phyloP scores from a whole-genome alignment of 371 early-diverging fungal species.

The Mucor saturninus region DNA sequence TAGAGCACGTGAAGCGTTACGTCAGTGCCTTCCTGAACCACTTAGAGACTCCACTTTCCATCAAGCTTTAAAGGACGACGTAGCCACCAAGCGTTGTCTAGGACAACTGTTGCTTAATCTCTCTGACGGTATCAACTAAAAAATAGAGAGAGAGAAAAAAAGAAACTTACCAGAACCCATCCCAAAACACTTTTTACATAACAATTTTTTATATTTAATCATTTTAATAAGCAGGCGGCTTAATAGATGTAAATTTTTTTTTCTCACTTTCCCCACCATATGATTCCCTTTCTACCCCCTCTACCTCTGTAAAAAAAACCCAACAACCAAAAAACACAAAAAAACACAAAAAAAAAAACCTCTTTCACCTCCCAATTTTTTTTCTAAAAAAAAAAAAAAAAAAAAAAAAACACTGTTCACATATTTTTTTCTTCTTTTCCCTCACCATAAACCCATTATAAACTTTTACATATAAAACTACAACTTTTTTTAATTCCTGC shows the following conservation, averaged over 20 bases:
- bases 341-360: neutral
- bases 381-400: neutral
- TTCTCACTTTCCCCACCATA: conserved; percentile 7
- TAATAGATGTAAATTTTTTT: conserved; percentile 22
- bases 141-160: conserved; percentile 1
- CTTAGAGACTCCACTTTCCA: conserved; percentile 82
- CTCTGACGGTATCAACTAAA: conserved; percentile 51
- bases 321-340: neutral
- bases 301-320: neutral
- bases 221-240: conserved; percentile 22
- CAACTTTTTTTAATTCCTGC: no score
- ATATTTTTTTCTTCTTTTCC: neutral
- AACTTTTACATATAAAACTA: no score
- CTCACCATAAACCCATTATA: neutral
- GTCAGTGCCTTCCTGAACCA: conserved; percentile 88
- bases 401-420: neutral
- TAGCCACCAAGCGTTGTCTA: conserved; percentile 77
- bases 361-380: neutral
- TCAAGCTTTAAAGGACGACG: conserved; percentile 80
- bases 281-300: conserved; percentile 1
- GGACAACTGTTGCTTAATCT: conserved; percentile 70
- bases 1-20: conserved; percentile 85
- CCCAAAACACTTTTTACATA: conserved; percentile 9
- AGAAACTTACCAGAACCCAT: neutral
- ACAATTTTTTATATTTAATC: conserved; percentile 17